Evolutionary conservation across 345 rosid genomes (phyloP), one percentile per base, ranked within the genome.

Genomic region (Arabidopsis suecica): DNA sequence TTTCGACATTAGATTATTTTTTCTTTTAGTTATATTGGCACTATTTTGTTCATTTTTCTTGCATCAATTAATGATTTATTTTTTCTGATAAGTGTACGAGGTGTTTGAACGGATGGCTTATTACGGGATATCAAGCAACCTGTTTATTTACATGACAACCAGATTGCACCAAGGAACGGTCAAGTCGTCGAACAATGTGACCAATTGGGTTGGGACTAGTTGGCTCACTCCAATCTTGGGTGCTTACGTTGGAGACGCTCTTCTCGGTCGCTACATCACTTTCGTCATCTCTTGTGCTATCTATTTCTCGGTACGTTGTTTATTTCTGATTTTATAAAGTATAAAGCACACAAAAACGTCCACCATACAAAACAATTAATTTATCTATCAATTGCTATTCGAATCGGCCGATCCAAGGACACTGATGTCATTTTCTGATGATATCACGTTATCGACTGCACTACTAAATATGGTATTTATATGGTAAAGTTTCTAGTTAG

Each of bases 51-150:
- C 18, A 16, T 16, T 16, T 16, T 16, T 16, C 18, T 16, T 16
- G 18, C 18, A 16, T 16, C 18, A 16, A 16, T 16, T 16, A 16
- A 16, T 16, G 18, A 16, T 16, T 16, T 16, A 16, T 16, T 16
- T 16, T 16, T 16, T 16, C 18, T 56, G 14, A 30, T 23, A 7
- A 61, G 97, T 87, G 66, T 89, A 94, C 13, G 97, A 89, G 72
- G 82, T 84, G 4, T 94, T 93, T 59, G 98, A 94, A 69, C 56
- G 97, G 0, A 87, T 94, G 97, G 95, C 97, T 1, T 94, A 88
- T 47, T 86, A 86, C 14, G 97, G 96, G 2, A 88, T 91, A 83
- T 86, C 97, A 6, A 82, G 88, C 56, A 94, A 90, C 65, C 69
- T 94, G 32, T 87, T 94, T 7, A 51, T 92, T 0, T 94, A 88